Evolutionary conservation across 73 alveolate species (phyloP), one percentile per base, ranked within the genome.

Genomic region (Effrenium voratum): DNA sequence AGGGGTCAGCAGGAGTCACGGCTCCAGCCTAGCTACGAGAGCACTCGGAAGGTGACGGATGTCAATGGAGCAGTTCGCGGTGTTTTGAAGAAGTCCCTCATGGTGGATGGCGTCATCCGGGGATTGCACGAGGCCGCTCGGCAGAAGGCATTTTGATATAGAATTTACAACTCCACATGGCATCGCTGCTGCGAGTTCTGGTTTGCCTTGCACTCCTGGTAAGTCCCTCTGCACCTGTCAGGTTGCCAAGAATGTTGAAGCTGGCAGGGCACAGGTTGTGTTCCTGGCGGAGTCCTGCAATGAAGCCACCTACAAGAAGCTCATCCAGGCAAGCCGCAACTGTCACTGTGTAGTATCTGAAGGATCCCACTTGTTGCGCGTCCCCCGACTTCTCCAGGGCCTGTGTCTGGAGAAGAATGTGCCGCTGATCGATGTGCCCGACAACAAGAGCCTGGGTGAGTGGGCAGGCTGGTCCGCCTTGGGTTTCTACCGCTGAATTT

Each of bases 361-460:
- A n/a, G n/a, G n/a, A n/a, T n/a, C n/a, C n/a, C n/a, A n/a, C n/a
- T n/a, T n/a, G n/a, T n/a, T n/a, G n/a, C n/a, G n/a, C n/a, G n/a
- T n/a, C n/a, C n/a, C n/a, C n/a, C n/a, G n/a, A n/a, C 68, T 55
- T 55, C 16, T 44, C 49, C 45, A 72, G 82, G 82, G 82, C n/a
- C 46, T 72, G 45, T 72, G 82, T 32, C 49, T 72, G 49, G 82
- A 72, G 82, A 72, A 72, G 82, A 72, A 72, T 34, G 82, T 72
- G 82, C 82, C 82, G 4, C 49, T 72, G 82, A 83, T 99, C 73
- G 98, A 91, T 45, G 99, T 99, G 90, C 99, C 98, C 36, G 99
- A 99, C 99, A 98, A 99, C 99, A 79, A 90, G 77, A 99, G 98
- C 43, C 98, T 99, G 93, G 99, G 99, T 41, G 99, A 99, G 84